Percentiles rank a stretch among this genome's conserved stretches.
Conservation (phyloP, 2,329 filamentous ascomycete species). For the Madurella mycetomatis region DNA sequence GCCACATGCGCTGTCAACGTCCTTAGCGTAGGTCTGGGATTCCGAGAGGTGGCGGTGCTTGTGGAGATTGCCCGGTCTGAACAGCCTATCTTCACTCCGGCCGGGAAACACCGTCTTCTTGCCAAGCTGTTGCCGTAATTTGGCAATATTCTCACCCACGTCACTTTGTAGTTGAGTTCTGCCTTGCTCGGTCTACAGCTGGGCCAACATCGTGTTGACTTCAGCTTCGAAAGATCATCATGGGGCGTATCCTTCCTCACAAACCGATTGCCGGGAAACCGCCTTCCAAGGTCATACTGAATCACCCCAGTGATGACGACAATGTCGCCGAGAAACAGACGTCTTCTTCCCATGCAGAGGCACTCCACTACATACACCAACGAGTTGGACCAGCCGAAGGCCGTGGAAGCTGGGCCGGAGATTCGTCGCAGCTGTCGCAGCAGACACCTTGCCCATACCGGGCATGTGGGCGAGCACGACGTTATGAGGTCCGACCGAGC, state of each 20-base stretch:
- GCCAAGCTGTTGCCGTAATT: neutral
- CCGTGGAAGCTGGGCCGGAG: conserved; percentile 26
- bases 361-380: conserved; percentile 25
- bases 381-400: conserved; percentile 22
- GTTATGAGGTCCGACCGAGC: neutral
- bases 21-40: neutral
- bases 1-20: neutral
- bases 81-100: conserved; percentile 16
- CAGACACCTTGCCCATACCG: conserved; percentile 5
- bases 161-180: conserved; percentile 13
- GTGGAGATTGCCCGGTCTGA: conserved; percentile 14
- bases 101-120: neutral
- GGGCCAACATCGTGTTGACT: conserved; percentile 27
- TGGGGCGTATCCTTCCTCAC: conserved; percentile 14
- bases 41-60: conserved; percentile 2
- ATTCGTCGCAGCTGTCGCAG: conserved; percentile 25
- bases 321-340: conserved; percentile 24
- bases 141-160: neutral
- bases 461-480: conserved; percentile 4
- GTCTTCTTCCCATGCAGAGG: neutral
- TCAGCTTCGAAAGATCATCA: conserved; percentile 25
- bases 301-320: conserved; percentile 21
- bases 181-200: conserved; percentile 19
- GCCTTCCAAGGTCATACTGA: conserved; percentile 25
- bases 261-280: conserved; percentile 18